Percentiles rank a stretch among this genome's conserved stretches.
Evolutionary conservation across 345 rosid species (phyloP).

Genomic region (Pseudoturritis turrita): DNA sequence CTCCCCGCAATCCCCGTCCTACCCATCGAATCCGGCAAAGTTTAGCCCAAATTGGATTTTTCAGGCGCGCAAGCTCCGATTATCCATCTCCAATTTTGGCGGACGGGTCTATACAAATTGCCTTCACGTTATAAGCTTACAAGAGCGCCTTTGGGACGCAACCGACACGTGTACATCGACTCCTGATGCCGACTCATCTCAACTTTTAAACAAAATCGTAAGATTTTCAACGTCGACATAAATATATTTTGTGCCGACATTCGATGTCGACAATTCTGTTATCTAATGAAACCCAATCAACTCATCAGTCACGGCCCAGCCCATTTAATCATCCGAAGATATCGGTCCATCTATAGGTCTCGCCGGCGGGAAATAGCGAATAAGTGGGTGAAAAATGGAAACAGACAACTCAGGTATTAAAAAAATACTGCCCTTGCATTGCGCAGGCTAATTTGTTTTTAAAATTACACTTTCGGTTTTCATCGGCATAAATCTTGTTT

Average conservation of each 20-base stretch:
- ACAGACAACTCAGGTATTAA: too few relatives aligned
- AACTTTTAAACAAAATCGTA: not conserved
- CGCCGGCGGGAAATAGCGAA: too few relatives aligned
- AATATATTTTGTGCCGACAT: slow-evolving; percentile 14
- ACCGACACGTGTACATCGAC: slow-evolving; percentile 1
- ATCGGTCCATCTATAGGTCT: too few relatives aligned
- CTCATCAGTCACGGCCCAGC: not conserved
- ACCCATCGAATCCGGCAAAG: slow-evolving; percentile 9
- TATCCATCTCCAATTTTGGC: slow-evolving; percentile 14
- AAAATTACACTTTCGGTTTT: too few relatives aligned
- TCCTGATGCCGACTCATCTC: not conserved
- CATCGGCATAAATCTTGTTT: too few relatives aligned
- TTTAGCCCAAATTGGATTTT: not conserved
- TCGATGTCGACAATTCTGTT: not conserved
- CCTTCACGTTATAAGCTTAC: not conserved
- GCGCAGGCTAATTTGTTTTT: too few relatives aligned
- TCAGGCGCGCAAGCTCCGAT: not conserved
- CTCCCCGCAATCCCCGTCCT: slow-evolving; percentile 19
- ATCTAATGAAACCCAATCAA: not conserved
- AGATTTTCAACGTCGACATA: not conserved
- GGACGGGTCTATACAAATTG: not conserved
- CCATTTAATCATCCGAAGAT: not conserved
- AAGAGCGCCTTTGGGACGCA: not conserved
- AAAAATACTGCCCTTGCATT: too few relatives aligned
- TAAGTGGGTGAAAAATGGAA: too few relatives aligned